Evolutionary conservation across 1,284 basidiomycete species (phyloP).

Genomic region (Ceratobasidium sp.): DNA sequence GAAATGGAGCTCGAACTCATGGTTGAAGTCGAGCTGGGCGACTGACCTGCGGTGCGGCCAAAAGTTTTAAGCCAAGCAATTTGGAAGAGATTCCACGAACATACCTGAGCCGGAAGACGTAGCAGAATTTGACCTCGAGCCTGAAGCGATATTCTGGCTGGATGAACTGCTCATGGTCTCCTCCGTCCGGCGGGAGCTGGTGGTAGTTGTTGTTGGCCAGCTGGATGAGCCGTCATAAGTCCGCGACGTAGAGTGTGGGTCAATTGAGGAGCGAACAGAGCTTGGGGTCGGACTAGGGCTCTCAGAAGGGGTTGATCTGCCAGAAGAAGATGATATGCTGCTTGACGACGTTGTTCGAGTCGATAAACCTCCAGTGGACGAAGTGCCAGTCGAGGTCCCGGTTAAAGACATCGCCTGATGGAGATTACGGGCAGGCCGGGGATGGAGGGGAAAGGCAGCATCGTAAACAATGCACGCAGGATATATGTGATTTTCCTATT

Average conservation of each 20-base stretch:
- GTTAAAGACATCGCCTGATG: not conserved
- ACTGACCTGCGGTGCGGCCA: not conserved
- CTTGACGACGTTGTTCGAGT: conserved; percentile 3
- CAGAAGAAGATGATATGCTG: not conserved
- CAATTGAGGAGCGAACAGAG: conserved; percentile 7
- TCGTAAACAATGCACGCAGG: not conserved
- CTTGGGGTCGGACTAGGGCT: conserved; percentile 4
- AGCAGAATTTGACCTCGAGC: not conserved
- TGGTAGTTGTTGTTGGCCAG: not conserved
- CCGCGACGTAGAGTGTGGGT: not conserved
- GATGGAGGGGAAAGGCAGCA: not conserved
- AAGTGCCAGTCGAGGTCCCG: not conserved
- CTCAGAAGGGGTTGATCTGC: not conserved
- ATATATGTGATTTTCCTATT: conserved; percentile 2
- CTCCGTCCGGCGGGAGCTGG: not conserved
- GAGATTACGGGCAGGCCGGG: conserved; percentile 9
- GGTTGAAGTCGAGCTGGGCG: not conserved
- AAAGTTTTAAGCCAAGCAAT: not conserved
- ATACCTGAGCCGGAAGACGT: not conserved
- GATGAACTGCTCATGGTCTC: conserved; percentile 1
- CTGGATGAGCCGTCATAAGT: not conserved
- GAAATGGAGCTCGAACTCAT: not conserved
- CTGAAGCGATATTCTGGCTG: not conserved
- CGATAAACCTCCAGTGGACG: too few species aligned
- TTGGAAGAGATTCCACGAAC: not conserved